These are phyloP conservation scores for Fusarium siculi DNA, from an alignment of 2,329 filamentous ascomycete species.

Conservation along the genomic window DNA sequence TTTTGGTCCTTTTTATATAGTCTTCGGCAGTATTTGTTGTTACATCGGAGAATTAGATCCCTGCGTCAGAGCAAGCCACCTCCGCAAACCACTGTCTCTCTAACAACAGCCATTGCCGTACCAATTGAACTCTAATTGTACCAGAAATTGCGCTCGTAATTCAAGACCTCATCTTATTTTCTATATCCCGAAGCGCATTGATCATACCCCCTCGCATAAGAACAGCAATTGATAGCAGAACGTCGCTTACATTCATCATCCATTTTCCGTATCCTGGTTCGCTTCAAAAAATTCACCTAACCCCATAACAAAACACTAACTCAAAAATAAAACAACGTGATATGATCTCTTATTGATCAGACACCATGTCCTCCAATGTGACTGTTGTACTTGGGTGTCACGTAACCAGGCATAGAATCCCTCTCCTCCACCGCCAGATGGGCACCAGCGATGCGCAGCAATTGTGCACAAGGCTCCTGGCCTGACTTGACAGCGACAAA, in stretches of 20 bases:
- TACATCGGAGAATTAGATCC: background rate
- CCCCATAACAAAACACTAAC: background rate
- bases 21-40: background rate
- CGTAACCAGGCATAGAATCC: slow-evolving; percentile 44
- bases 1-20: background rate
- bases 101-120: background rate
- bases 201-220: background rate
- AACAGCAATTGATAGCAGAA: background rate
- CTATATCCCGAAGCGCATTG: background rate
- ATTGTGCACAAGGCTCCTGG: slow-evolving; percentile 61
- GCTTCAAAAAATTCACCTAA: slow-evolving; percentile 2
- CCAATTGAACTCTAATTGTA: background rate
- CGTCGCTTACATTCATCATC: slow-evolving; percentile 4
- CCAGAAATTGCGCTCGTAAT: background rate
- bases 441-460: slow-evolving; percentile 69
- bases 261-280: slow-evolving; percentile 7
- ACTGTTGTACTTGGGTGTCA: slow-evolving; percentile 34
- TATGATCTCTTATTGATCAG: background rate
- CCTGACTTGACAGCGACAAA: slow-evolving; percentile 70
- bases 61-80: background rate
- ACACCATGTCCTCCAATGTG: slow-evolving; percentile 17
- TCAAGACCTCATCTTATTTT: background rate
- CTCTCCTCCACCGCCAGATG: slow-evolving; percentile 61
- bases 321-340: background rate
- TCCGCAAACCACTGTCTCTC: background rate